phyloP scores from a whole-genome alignment of 1,139 yeast species.

The Taphrina sp. region DNA sequence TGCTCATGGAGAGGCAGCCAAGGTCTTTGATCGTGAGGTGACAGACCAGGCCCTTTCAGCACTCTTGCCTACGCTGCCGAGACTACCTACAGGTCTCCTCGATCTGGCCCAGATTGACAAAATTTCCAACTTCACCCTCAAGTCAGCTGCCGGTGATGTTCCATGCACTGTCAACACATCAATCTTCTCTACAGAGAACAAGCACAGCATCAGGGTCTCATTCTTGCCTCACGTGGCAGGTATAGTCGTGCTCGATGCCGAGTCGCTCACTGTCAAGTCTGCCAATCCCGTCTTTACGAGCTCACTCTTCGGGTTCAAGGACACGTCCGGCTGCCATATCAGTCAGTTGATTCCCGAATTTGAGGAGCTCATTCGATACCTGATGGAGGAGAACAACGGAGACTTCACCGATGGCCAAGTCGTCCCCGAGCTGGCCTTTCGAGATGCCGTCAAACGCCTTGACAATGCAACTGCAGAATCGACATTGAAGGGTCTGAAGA shows the following conservation, averaged over 20 bases:
- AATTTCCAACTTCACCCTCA: constrained; percentile 2
- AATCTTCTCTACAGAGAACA: constrained; percentile 25
- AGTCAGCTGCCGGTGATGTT: constrained; percentile 2
- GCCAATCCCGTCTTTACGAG: constrained; percentile 78
- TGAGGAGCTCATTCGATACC: constrained; percentile 46
- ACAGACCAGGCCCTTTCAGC: constrained; percentile 5
- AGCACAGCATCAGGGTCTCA: constrained; percentile 49
- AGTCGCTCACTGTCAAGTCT: constrained; percentile 53
- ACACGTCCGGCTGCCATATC: constrained; percentile 55
- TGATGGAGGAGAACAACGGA: constrained; percentile 51
- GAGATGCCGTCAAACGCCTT: constrained; percentile 34
- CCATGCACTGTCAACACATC: constrained; percentile 31
- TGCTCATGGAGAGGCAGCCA: constrained; percentile 28
- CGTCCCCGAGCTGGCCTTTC: constrained; percentile 26
- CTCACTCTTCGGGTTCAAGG: constrained; percentile 70
- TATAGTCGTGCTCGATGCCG: constrained; percentile 64
- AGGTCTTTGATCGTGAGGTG: constrained; percentile 16
- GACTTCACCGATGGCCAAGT: constrained; percentile 37
- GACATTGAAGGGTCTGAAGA: constrained; percentile 44
- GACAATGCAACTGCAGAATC: constrained; percentile 27
- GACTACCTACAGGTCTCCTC: constrained; percentile 1
- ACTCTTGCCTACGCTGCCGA: constrained; percentile 23
- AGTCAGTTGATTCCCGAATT: constrained; percentile 67
- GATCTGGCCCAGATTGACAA: constrained; percentile 4
- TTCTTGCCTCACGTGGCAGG: constrained; percentile 87